Evolutionary conservation across 768 basidiomycete genomes (phyloP), one percentile per base, ranked within the genome.

Genomic region (Trichaptum fuscoviolaceum): DNA sequence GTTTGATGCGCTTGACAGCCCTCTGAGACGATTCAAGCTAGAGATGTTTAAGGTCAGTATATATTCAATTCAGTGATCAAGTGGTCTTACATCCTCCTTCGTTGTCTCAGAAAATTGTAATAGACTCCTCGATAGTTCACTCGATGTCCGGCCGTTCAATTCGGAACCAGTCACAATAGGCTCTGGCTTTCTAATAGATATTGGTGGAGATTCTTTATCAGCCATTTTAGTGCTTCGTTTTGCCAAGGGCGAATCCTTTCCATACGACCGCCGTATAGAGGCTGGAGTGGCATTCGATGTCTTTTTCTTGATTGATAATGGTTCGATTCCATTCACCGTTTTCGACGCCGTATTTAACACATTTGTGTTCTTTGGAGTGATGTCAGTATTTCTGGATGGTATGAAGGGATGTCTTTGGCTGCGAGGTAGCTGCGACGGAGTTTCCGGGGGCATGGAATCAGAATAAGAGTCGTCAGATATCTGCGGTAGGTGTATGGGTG

Each of bases 271-370:
- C 67, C 72, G 73, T 15, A 69, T 72, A 66, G 59, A 71, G 69
- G 66, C 71, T 67, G 75, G 79, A 52, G 79, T 80, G 52, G 79
- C 71, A 61, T 75, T 77, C 7, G 81, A 77, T 6, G 84, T 80
- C 75, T 92, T 93, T 81, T 95, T 93, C 81, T 89, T 92, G 75
- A 95, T 94, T 1, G 88, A 90, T 67, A 95, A 78, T 7, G 92
- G 92, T 71, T 92, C 91, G 24, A 93, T 82, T 26, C 77, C 78
- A 36, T 78, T 80, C 35, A 81, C 76, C 26, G 78, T 66, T 64
- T 71, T 76, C 66, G 78, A 71, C 26, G 72, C 65, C 24, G n/a
- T 25, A 52, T 71, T 75, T 35, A 73, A 68, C 67, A 72, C 66
- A 24, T 65, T 63, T 42, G 79, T 30, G 18, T 70, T 72, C 70